Percentiles rank a stretch among this genome's conserved stretches.
Conservation (phyloP, 805 yeast species). For the Helenozyma baotianmanensis region DNA sequence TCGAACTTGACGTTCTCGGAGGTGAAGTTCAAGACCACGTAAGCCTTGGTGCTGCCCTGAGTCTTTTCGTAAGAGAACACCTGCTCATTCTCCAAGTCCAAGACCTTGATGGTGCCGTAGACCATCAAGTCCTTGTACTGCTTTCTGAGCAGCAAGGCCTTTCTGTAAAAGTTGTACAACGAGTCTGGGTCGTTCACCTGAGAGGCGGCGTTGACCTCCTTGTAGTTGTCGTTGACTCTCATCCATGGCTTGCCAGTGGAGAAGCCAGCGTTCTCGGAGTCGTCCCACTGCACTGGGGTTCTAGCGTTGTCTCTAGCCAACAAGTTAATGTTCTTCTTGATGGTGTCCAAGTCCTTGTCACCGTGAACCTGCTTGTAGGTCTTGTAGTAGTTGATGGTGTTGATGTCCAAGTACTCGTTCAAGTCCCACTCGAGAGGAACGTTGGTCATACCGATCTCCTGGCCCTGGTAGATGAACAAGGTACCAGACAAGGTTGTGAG, state of each 20-base stretch:
- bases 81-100: constrained; percentile 40
- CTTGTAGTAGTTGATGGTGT: constrained; percentile 39
- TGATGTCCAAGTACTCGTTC: constrained; percentile 48
- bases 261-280: constrained; percentile 43
- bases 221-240: constrained; percentile 46
- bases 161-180: constrained; percentile 42
- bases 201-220: constrained; percentile 43
- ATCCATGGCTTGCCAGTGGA: constrained; percentile 50
- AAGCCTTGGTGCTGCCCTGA: constrained; percentile 20
- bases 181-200: constrained; percentile 45
- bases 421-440: constrained; percentile 43
- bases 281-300: constrained; percentile 55
- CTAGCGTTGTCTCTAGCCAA: constrained; percentile 51
- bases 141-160: constrained; percentile 41
- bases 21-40: constrained; percentile 23
- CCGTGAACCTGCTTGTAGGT: constrained; percentile 24
- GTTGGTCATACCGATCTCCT: constrained; percentile 55
- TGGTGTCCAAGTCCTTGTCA: constrained; percentile 19
- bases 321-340: constrained; percentile 30
- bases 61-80: constrained; percentile 41
- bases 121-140: constrained; percentile 38
- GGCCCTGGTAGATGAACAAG: constrained; percentile 55
- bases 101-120: constrained; percentile 42
- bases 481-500: constrained; percentile 50
- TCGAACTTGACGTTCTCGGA: constrained; percentile 15